Evolutionary conservation across 768 basidiomycete genomes (phyloP), one percentile per base, ranked within the genome.

Genomic region (Amanita molliuscula): DNA sequence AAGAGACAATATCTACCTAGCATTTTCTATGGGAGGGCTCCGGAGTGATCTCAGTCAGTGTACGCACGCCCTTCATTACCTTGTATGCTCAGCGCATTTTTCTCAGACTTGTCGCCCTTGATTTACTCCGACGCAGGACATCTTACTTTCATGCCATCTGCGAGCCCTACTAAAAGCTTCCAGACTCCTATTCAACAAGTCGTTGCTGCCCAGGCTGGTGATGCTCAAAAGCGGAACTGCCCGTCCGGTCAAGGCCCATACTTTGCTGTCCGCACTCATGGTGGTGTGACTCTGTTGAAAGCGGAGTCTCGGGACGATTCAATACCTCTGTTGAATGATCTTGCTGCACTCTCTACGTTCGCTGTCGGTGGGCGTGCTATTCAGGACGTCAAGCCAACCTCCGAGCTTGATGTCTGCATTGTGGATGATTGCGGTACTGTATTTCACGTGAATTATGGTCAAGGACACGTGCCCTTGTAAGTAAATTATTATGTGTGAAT

Each of bases 121-220:
- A 47, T 55, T n/a, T 62, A 55, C 29, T 53, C 64, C 35, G 59
- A 56, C 38, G 57, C 54, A 21, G 55, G 60, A 6, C 54, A 38
- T 6, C 54, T 68, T 15, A 41, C 57, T 21, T 73, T 75, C 40
- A 71, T 61, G 35, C 74, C 81, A 2, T 61, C 60, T 36, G 67
- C 67, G 2, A 63, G 54, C 4, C 67, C 79, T 4, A 59, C 68
- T 5, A 65, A 66, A 52, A 64, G 65, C 2, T 87, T 86, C 53
- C 64, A 74, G 16, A 86, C 85, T 2, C 84, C 87, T 10, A 84
- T 90, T 47, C 70, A 72, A 47, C 87, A 89, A 55, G 67, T 88
- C 42, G 62, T 65, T 4, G 58, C 71, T n/a, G 66, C 71, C 3
- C 55, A 58, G 11, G 20, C 34, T 21, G 41, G 34, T n/a, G 7